These are phyloP conservation scores for Zizania latifolia DNA, from an alignment of 176 grass and related monocot genomes.

Conservation along the genomic window DNA sequence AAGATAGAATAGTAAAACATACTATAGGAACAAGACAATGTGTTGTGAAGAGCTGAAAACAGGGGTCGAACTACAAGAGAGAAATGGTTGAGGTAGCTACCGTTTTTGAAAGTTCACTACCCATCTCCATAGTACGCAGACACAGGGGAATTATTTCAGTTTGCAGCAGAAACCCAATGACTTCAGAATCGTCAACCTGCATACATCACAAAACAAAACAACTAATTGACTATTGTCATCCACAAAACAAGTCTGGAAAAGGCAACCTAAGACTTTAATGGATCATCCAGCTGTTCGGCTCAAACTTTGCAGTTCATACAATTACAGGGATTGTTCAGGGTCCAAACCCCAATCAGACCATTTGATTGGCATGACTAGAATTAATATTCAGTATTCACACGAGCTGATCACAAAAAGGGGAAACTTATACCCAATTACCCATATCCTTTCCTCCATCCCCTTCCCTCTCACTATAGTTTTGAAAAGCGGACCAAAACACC, in stretches of 20 bases:
- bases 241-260: background rate
- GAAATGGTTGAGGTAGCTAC: constrained; percentile 17
- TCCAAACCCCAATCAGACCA: background rate
- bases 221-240: background rate
- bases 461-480: background rate
- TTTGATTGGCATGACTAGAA: constrained; percentile 1
- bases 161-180: constrained; percentile 68
- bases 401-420: background rate
- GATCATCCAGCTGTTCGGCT: background rate
- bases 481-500: background rate
- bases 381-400: background rate
- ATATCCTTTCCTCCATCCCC: background rate
- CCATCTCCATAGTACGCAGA: constrained; percentile 85
- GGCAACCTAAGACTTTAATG: constrained; percentile 5
- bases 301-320: background rate
- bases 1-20: background rate
- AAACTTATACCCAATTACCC: background rate
- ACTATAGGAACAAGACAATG: background rate
- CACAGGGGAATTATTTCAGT: constrained; percentile 89
- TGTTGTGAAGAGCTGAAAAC: background rate
- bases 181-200: constrained; percentile 84
- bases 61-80: background rate
- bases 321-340: background rate
- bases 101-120: constrained; percentile 88
- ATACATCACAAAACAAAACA: constrained; percentile 4